Conservation (phyloP, 805 yeast species). For the Limtongozyma cylindracea region DNA sequence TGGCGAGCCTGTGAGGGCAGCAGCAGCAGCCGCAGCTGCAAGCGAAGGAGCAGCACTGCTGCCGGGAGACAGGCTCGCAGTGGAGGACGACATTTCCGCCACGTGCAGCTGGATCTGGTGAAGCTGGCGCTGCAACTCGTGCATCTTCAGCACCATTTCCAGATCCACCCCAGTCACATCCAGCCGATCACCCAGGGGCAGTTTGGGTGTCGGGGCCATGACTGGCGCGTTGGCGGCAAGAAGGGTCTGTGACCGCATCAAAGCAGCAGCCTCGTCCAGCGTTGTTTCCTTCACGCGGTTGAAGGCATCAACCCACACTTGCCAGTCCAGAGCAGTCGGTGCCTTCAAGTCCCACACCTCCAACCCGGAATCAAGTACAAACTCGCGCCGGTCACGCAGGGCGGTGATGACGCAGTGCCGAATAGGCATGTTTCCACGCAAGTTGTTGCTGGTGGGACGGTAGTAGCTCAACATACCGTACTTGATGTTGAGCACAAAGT, state of each 20-base stretch:
- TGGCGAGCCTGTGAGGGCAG: too few species aligned
- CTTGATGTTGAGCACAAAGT: slow-evolving; percentile 59
- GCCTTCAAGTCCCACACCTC: slow-evolving; percentile 84
- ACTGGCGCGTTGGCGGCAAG: neutral
- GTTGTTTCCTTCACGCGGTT: slow-evolving; percentile 18
- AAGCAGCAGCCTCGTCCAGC: too few species aligned
- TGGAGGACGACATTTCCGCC: too few species aligned
- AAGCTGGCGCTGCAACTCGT: too few species aligned
- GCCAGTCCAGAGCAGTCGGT: slow-evolving; percentile 33
- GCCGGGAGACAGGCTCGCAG: too few species aligned
- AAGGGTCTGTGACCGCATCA: too few species aligned
- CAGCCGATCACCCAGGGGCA: neutral
- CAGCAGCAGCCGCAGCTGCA: too few species aligned
- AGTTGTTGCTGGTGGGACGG: slow-evolving; percentile 41
- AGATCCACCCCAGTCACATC: neutral
- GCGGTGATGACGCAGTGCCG: slow-evolving; percentile 66
- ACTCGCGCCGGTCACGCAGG: slow-evolving; percentile 33
- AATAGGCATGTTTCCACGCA: slow-evolving; percentile 84
- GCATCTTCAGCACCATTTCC: neutral
- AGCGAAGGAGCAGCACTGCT: too few species aligned
- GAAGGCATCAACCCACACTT: slow-evolving; percentile 64
- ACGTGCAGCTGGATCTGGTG: too few species aligned
- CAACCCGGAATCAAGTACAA: slow-evolving; percentile 81
- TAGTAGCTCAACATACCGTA: slow-evolving; percentile 71
- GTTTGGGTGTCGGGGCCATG: neutral